Evolutionary conservation across 1,139 yeast species (phyloP).

Genomic region (Meyerozyma smithsonii): DNA sequence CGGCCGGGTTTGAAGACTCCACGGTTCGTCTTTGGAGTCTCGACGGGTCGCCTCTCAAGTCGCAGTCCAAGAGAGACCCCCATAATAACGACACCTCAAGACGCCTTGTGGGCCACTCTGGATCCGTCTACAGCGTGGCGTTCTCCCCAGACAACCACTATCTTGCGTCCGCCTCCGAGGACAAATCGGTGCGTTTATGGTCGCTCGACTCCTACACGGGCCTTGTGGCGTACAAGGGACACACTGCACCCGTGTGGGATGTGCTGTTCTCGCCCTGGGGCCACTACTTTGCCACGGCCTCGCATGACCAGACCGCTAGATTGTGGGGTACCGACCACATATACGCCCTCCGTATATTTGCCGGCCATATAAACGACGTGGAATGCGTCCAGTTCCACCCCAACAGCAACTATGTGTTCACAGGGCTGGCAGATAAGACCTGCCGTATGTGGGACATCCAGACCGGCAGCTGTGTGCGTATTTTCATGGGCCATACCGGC

Average conservation of each 20-base stretch:
- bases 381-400: conserved; percentile 96
- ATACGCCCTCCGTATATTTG: conserved; percentile 90
- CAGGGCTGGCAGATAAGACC: conserved; percentile 94
- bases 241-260: conserved; percentile 96
- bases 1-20: conserved; percentile 93
- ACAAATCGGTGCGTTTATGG: conserved; percentile 90
- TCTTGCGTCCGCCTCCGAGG: conserved; percentile 81
- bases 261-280: conserved; percentile 93
- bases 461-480: conserved; percentile 83
- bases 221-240: conserved; percentile 92
- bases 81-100: conserved; percentile 47
- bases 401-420: conserved; percentile 86
- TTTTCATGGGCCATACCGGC: conserved; percentile 92
- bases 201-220: conserved; percentile 87
- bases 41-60: conserved; percentile 78
- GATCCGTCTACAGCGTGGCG: conserved; percentile 85
- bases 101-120: conserved; percentile 86
- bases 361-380: conserved; percentile 96
- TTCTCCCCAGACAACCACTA: conserved; percentile 89
- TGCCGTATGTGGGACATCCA: conserved; percentile 98
- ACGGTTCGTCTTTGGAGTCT: conserved; percentile 88
- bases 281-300: conserved; percentile 94
- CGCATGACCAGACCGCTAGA: conserved; percentile 96
- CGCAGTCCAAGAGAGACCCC: conserved; percentile 59
- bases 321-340: conserved; percentile 98